Evolutionary conservation across 2,329 filamentous ascomycete genomes (phyloP).

Genomic region (Cryphonectria nitschkei): DNA sequence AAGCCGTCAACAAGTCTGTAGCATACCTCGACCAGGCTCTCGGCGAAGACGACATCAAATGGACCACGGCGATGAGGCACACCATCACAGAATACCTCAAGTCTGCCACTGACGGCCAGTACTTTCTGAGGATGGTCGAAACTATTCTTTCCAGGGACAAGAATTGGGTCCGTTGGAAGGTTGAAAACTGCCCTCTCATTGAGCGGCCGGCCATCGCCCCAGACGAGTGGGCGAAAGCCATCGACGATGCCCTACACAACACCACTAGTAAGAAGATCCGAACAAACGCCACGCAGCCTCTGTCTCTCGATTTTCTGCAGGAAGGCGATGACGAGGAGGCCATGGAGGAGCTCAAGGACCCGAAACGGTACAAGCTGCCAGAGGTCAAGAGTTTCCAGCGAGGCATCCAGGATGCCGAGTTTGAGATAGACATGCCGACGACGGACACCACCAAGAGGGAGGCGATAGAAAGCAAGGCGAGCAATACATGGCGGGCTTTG

Average conservation of each 20-base stretch:
- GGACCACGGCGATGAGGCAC: constrained; percentile 78
- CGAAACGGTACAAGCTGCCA: constrained; percentile 68
- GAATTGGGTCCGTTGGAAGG: constrained; percentile 99
- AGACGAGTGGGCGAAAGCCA: constrained; percentile 70
- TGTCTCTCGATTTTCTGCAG: constrained; percentile 78
- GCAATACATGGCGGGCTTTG: constrained; percentile 88
- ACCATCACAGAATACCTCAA: constrained; percentile 83
- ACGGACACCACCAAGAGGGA: constrained; percentile 60
- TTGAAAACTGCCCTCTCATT: constrained; percentile 89
- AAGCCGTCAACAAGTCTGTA: constrained; percentile 79
- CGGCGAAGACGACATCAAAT: constrained; percentile 85
- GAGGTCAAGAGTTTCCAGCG: constrained; percentile 70
- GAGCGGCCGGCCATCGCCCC: constrained; percentile 73
- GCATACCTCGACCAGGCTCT: constrained; percentile 77
- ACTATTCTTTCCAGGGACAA: constrained; percentile 95
- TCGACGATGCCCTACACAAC: constrained; percentile 64
- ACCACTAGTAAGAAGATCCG: constrained; percentile 74
- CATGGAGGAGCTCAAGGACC: constrained; percentile 71
- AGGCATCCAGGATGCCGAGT: constrained; percentile 76
- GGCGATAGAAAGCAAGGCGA: constrained; percentile 74
- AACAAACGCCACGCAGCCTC: constrained; percentile 69
- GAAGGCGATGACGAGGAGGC: constrained; percentile 62
- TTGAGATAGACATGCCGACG: constrained; percentile 83
- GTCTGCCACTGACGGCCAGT: constrained; percentile 79
- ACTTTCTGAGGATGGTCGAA: constrained; percentile 96